Base-by-base conservation (phyloP, 345 rosid species). In the Adansonia digitata region DNA sequence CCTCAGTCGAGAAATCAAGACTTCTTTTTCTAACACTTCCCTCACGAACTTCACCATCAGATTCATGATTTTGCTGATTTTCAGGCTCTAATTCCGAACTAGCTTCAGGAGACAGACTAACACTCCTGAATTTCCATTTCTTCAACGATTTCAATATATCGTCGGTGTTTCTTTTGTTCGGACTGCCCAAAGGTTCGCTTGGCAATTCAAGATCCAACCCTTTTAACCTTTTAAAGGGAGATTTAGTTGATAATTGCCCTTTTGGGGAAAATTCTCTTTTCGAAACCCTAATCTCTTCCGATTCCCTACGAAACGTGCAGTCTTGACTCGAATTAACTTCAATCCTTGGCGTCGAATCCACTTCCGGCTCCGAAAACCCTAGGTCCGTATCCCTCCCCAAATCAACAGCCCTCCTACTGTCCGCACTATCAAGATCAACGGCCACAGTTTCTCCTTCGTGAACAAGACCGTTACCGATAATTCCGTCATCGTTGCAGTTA, bases 371-470 rank as follows among this genome's bases (percentile, higher is more conserved):
- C 1, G 74, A 67, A 67, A 63, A 81, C 77, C 81, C 86, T 76
- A 76, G 10, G 56, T 84, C 86, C 31, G 77, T 72, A 69, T 81
- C 85, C 80, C 79, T 77, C 45, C 84, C 86, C 81, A 83, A 71
- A 74, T 85, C 79, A 31, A 81, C 79, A 12, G 75, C 78, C 69
- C 31, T 61, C 45, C 7, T 60, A 7, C 39, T 63, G 14, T 52
- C 79, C 39, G 7, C 35, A 56, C 22, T 59, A 27, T 27, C 71
- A 12, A 35, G 60, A 55, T 52, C 74, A 61, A 51, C 69, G n/a
- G n/a, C 61, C 20, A n/a, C 73, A 12, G 35, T 40, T 17, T 24
- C 74, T 24, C 64, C 74, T 20, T 63, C 51, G 42, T 8, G 12
- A 31, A 56, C 56, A 22, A 61, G 49, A 42, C 59, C 65, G 31